Percentiles rank a stretch among this genome's conserved stretches.
Evolutionary conservation across 2,329 filamentous ascomycete genomes (phyloP).

Genomic region (Exophiala aquamarina): DNA sequence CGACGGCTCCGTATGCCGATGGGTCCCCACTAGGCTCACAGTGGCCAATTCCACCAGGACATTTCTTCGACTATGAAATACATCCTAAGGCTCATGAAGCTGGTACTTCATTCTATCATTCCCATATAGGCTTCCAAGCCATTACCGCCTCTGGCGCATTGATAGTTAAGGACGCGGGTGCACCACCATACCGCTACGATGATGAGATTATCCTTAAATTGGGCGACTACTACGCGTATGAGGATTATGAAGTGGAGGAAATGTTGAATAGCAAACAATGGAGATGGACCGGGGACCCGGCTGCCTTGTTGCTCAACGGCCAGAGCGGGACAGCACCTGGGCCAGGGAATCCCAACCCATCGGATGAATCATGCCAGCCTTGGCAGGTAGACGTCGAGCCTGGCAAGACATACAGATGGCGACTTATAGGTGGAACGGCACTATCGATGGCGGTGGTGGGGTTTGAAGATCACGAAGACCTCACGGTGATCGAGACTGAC

Average conservation of each 20-base stretch:
- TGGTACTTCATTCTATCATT: conserved; percentile 69
- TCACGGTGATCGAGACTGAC: conserved; percentile 63
- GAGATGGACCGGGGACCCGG: conserved; percentile 59
- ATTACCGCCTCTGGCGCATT: conserved; percentile 58
- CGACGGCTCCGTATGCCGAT: conserved; percentile 63
- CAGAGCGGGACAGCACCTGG: conserved; percentile 47
- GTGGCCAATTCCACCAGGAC: conserved; percentile 63
- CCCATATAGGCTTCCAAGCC: conserved; percentile 64
- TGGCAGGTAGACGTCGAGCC: conserved; percentile 60
- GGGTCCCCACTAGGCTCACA: conserved; percentile 61
- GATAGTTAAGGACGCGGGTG: conserved; percentile 54
- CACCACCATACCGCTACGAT: conserved; percentile 60
- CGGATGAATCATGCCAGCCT: conserved; percentile 37
- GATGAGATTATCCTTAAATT: conserved; percentile 59
- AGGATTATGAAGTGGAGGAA: conserved; percentile 52
- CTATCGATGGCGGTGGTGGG: conserved; percentile 57
- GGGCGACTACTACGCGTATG: conserved; percentile 58
- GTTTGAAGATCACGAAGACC: conserved; percentile 56
- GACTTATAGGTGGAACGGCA: conserved; percentile 59
- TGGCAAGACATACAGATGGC: conserved; percentile 61
- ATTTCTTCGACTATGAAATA: conserved; percentile 69
- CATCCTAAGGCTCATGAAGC: conserved; percentile 52
- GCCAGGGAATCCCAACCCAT: conserved; percentile 27
- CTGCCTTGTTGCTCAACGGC: conserved; percentile 60
- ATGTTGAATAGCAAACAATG: conserved; percentile 53